Base-by-base conservation (phyloP, 2,329 filamentous ascomycete species). In the Leptographium lundbergii region DNA sequence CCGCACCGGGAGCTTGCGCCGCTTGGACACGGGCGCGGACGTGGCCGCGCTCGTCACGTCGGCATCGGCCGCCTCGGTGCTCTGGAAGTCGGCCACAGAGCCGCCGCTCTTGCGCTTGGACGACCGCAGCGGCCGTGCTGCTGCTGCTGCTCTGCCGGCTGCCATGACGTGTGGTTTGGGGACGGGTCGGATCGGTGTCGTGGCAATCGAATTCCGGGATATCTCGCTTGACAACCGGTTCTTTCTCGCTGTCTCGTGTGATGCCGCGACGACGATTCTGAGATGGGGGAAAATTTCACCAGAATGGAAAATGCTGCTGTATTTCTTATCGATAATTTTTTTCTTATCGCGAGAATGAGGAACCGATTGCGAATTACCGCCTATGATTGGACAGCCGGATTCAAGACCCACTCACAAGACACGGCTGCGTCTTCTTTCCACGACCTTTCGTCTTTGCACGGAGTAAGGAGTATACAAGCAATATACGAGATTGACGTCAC, bases 1-100 rank as follows among this genome's bases (percentile, higher is more conserved):
- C 36, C 62, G 57, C 50, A 64, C 58, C 2, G 63, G 60, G 25
- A 64, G 58, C 56, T 65, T 65, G 53, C 59, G 58, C 53, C 61
- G 59, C 54, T 61, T 62, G 36, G 61, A 14, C 2, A 53, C 19
- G 2, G 57, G 42, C 19, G 34, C 52, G 7, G 7, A 14, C 22
- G 17, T 34, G 7, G 22, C 45, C 6, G 24, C 39, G 11, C 29
- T 34, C 2, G 25, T 22, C 34, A 6, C 34, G 1, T 11, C 39
- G n/a, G 11, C 13, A 5, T 17, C 48, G 17, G 17, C 14, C 2
- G 48, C 32, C 3, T 54, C 54, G n/a, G 10, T 25, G 22, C 22
- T 50, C 47, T 25, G 47, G 7, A 50, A 27, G 47, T 50, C 47
- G 47, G 47, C 24, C 1, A 25, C 22, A 14, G 24, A 52, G 24